These are phyloP conservation scores for Stellera chamaejasme DNA, from an alignment of 345 rosid genomes.

Conservation along the genomic window DNA sequence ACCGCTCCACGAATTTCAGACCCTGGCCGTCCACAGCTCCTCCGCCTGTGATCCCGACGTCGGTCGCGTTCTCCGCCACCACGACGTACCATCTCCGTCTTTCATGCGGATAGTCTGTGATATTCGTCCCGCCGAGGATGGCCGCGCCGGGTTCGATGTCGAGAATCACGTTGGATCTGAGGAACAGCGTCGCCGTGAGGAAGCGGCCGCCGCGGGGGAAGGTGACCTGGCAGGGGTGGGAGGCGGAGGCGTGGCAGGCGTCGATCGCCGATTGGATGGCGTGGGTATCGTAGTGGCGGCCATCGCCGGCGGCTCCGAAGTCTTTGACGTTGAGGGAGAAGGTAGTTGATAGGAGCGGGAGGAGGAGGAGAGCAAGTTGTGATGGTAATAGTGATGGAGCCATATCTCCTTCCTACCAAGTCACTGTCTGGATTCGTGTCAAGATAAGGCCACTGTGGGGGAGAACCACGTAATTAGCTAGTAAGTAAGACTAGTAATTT, in stretches of 20 bases:
- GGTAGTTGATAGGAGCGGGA: conserved; percentile 28
- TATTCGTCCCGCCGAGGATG: conserved; percentile 55
- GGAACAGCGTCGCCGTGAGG: conserved; percentile 68
- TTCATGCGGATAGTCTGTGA: conserved; percentile 57
- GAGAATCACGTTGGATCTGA: conserved; percentile 56
- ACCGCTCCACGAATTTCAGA: conserved; percentile 53
- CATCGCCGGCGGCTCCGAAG: conserved; percentile 86
- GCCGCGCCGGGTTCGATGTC: conserved; percentile 54
- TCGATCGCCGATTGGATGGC: conserved; percentile 76
- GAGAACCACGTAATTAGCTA: too few relatives aligned
- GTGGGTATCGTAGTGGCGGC: conserved; percentile 55
- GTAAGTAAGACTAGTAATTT: too few relatives aligned
- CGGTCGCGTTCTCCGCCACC: conserved; percentile 58
- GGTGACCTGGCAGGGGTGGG: conserved; percentile 45
- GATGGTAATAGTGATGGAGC: too few relatives aligned
- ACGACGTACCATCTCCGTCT: conserved; percentile 69
- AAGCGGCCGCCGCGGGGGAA: conserved; percentile 80
- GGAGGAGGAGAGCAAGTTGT: not conserved
- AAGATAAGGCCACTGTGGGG: too few relatives aligned
- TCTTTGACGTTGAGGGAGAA: conserved; percentile 40
- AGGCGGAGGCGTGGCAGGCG: conserved; percentile 38
- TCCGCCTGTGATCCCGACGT: conserved; percentile 88
- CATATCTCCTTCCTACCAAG: too few relatives aligned
- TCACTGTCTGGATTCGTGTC: too few relatives aligned
- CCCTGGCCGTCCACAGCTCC: conserved; percentile 87